These are phyloP conservation scores for Lasiodiplodia citricola DNA, from an alignment of 2,329 filamentous ascomycete species.

Conservation along the genomic window DNA sequence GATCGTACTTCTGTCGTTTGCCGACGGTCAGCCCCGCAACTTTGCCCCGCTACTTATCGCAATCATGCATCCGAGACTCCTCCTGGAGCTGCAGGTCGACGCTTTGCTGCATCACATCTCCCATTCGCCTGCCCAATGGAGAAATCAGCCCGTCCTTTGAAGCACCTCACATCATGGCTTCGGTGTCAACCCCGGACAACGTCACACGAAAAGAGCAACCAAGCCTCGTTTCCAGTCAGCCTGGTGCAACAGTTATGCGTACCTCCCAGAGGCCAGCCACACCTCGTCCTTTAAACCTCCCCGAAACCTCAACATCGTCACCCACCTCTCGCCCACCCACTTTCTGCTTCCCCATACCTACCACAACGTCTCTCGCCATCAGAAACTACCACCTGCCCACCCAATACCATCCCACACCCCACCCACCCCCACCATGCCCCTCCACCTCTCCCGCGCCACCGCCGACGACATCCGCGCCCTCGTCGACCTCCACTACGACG, in stretches of 20 bases:
- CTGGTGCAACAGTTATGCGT: too few relatives aligned
- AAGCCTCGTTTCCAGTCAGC: too few relatives aligned
- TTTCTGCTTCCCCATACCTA: too few relatives aligned
- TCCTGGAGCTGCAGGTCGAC: not conserved
- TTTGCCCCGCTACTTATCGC: not conserved
- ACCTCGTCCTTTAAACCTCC: too few relatives aligned
- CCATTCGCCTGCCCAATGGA: not conserved
- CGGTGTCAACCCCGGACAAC: too few relatives aligned
- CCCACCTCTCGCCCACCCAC: too few relatives aligned
- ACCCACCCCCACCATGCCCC: not conserved
- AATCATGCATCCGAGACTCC: not conserved
- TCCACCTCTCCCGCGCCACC: constrained; percentile 21
- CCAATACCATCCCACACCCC: not conserved
- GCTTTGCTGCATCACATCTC: not conserved
- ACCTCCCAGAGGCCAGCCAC: too few relatives aligned
- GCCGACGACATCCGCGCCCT: constrained; percentile 28
- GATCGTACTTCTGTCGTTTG: not conserved
- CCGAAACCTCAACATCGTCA: too few relatives aligned
- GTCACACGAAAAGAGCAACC: too few relatives aligned
- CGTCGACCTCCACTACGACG: constrained; percentile 26
- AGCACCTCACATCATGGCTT: too few relatives aligned
- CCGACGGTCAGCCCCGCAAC: not conserved
- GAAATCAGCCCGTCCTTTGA: too few relatives aligned
- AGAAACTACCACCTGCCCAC: too few relatives aligned
- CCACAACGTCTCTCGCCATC: not conserved